These are phyloP conservation scores for Nemania serpens DNA, from an alignment of 2,329 filamentous ascomycete genomes.

Conservation along the genomic window DNA sequence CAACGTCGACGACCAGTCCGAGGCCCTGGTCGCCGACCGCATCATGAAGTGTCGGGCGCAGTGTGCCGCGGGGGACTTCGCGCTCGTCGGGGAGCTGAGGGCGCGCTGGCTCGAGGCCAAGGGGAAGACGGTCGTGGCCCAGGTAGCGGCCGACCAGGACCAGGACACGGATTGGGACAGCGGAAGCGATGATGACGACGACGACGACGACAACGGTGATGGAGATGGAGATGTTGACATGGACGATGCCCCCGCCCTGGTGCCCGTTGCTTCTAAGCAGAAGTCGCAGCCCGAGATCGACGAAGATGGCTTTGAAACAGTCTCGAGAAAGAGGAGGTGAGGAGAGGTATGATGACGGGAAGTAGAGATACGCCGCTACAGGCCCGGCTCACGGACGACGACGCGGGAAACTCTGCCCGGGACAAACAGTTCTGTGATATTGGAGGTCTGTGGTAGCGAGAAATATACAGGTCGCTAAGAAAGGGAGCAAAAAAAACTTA, in stretches of 20 bases:
- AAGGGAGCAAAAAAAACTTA: conserved; percentile 9
- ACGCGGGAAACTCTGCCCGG: background rate
- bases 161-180: conserved; percentile 59
- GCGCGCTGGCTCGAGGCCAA: conserved; percentile 65
- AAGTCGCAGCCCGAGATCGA: conserved; percentile 73
- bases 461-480: conserved; percentile 34
- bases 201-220: conserved; percentile 59
- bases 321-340: conserved; percentile 68
- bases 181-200: conserved; percentile 60
- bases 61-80: conserved; percentile 67
- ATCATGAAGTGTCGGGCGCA: conserved; percentile 72
- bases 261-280: conserved; percentile 58
- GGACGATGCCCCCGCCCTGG: conserved; percentile 69
- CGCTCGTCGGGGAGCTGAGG: conserved; percentile 67
- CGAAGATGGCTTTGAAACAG: conserved; percentile 81
- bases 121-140: conserved; percentile 58
- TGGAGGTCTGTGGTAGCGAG: conserved; percentile 23
- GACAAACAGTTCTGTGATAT: conserved; percentile 3
- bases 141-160: conserved; percentile 37
- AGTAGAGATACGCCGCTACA: conserved; percentile 2
- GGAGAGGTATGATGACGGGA: conserved; percentile 11
- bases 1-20: conserved; percentile 87
- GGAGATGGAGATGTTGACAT: conserved; percentile 66
- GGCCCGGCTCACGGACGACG: background rate
- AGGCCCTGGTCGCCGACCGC: conserved; percentile 70